Evolutionary conservation across 2,329 filamentous ascomycete species (phyloP).

Genomic region (Dothistroma septosporum): DNA sequence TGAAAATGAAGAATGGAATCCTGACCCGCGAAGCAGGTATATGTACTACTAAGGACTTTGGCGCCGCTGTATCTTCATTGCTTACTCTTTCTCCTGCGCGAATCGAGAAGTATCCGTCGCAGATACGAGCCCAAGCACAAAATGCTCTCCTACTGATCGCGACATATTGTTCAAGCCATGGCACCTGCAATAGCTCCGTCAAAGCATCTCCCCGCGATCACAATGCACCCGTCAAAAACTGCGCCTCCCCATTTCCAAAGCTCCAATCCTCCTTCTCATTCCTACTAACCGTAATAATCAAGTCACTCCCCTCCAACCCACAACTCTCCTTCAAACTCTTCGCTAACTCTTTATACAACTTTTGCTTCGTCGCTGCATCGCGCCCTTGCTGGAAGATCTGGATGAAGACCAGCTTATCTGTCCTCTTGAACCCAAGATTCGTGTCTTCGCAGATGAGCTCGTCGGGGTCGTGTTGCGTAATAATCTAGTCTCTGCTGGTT

Average conservation of each 20-base stretch:
- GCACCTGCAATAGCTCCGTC: no score
- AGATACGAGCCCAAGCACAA: neutral
- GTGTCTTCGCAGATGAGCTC: slow-evolving; percentile 35
- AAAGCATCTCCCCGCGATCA: neutral
- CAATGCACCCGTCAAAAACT: slow-evolving; percentile 30
- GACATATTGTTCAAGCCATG: no score
- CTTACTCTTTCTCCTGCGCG: neutral
- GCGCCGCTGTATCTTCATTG: neutral
- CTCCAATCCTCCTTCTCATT: slow-evolving; percentile 34
- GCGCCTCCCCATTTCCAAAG: slow-evolving; percentile 31
- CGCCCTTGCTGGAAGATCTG: slow-evolving; percentile 36
- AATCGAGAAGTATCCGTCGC: neutral
- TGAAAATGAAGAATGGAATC: slow-evolving; percentile 37
- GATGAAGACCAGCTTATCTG: slow-evolving; percentile 31
- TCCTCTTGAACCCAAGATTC: slow-evolving; percentile 26
- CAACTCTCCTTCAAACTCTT: slow-evolving; percentile 24
- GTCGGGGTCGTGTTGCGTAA: slow-evolving; percentile 33
- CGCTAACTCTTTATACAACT: slow-evolving; percentile 25
- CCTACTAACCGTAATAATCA: slow-evolving; percentile 27
- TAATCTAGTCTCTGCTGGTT: slow-evolving; percentile 20
- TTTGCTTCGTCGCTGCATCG: slow-evolving; percentile 28
- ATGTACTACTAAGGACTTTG: slow-evolving; percentile 12
- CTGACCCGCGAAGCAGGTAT: slow-evolving; percentile 33
- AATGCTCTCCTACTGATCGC: neutral
- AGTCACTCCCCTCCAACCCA: slow-evolving; percentile 25